Evolutionary conservation across 1,284 basidiomycete genomes (phyloP).

Genomic region (Ganoderma lingzhi): DNA sequence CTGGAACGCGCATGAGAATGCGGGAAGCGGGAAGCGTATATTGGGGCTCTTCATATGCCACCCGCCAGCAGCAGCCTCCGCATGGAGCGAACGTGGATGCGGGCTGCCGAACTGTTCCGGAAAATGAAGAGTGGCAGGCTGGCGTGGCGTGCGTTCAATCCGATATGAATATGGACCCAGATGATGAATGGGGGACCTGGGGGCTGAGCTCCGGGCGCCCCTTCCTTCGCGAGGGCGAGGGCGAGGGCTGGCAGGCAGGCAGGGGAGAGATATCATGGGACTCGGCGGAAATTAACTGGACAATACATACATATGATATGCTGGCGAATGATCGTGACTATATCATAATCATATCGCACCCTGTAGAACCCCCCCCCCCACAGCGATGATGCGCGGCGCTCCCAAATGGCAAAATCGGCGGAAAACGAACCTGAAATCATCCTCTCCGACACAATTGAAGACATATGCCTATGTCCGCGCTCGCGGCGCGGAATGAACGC

Average conservation of each 20-base stretch:
- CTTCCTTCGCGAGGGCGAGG: neutral
- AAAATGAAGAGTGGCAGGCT: neutral
- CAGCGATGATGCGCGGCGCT: neutral
- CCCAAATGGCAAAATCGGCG: conserved; percentile 2
- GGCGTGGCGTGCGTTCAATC: neutral
- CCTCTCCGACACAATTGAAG: neutral
- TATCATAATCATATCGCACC: neutral
- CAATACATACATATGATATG: neutral
- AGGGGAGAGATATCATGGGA: neutral
- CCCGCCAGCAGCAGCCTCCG: too few relatives aligned
- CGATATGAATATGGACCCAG: neutral
- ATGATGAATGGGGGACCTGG: neutral
- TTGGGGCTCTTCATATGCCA: conserved; percentile 1
- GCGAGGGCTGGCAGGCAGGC: neutral
- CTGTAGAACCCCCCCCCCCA: neutral
- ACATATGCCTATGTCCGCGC: neutral
- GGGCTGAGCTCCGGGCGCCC: neutral
- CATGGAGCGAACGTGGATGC: too few relatives aligned
- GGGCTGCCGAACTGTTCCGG: neutral
- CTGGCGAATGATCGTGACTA: neutral
- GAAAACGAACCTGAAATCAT: conserved; percentile 1
- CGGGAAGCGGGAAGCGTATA: neutral
- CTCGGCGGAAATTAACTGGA: conserved; percentile 1
- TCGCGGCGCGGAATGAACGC: conserved; percentile 3
- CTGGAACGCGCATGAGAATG: conserved; percentile 1